Base-by-base conservation (phyloP, 2,329 filamentous ascomycete species). In the Pseudogymnoascus sp. region DNA sequence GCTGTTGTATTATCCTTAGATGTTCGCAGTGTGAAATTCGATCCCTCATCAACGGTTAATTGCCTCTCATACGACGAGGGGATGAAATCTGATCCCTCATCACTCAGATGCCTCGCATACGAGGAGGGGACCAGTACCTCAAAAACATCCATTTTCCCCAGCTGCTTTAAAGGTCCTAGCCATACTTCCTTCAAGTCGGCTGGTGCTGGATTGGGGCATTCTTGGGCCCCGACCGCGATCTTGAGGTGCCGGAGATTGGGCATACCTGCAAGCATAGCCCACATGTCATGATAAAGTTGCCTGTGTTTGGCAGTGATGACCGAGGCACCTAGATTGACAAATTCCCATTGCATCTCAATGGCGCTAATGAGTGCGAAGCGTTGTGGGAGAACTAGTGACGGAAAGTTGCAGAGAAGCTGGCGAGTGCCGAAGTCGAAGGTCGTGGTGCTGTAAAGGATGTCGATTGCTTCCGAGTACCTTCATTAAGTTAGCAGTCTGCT, bases 361-460 rank as follows among this genome's bases (percentile, higher is more conserved):
- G 59, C 63, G 12, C 63, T 63, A 16, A 70, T 68, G 10, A 63
- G 50, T 56, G 69, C 66, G 59, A 70, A 67, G 25, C 69, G 68
- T 10, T 65, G 65, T 2, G 69, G 67, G 2, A 69, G 61, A 5
- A 67, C 59, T 8, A 63, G 40, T 5, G 64, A 65, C 3, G 66
- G 66, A 37, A 70, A 67, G 33, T 37, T 62, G 18, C 68, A 67
- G 10, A 68, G 42, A 4, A 42, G 50, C 63, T 69, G 68, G 56
- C 69, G 63, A 47, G 64, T 64, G 25, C 67, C 65, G 44, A 70
- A 69, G n/a, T 70, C 66, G 59, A 70, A 70, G 8, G 59, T 67
- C 25, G 68, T 70, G 40, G 63, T 60, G 11, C 62, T 63, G 59
- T 70, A 70, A 12, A 70, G 65, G 7, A 70, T 53, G n/a, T 62